Percentiles rank a stretch among this genome's conserved stretches.
Evolutionary conservation across 2,329 filamentous ascomycete species (phyloP).

Genomic region (Helotiales sp.): DNA sequence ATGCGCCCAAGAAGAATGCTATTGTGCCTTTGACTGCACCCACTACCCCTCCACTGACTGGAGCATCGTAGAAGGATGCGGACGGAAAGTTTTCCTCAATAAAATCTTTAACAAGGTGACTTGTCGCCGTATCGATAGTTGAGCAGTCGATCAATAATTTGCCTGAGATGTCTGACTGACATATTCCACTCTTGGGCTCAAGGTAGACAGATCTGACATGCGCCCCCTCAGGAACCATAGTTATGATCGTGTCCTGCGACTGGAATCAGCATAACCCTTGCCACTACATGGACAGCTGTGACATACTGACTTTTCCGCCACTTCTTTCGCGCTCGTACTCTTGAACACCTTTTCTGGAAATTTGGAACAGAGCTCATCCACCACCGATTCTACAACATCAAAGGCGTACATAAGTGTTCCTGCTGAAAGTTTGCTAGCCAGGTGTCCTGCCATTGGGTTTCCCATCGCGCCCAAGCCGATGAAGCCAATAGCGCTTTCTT

Average conservation of each 20-base stretch:
- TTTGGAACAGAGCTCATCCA: slow-evolving; percentile 55
- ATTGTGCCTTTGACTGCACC: slow-evolving; percentile 38
- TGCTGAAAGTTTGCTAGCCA: slow-evolving; percentile 60
- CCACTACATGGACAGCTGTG: slow-evolving; percentile 28
- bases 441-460: slow-evolving; percentile 68
- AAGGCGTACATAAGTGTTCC: slow-evolving; percentile 59
- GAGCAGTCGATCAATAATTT: slow-evolving; percentile 69
- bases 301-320: slow-evolving; percentile 62
- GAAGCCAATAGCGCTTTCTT: slow-evolving; percentile 41
- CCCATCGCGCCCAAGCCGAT: slow-evolving; percentile 51
- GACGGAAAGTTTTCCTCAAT: slow-evolving; percentile 8
- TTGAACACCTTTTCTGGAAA: slow-evolving; percentile 47
- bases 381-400: slow-evolving; percentile 59
- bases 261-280: neutral
- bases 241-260: slow-evolving; percentile 61
- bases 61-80: slow-evolving; percentile 38
- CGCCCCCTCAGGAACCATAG: slow-evolving; percentile 67
- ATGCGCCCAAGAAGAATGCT: slow-evolving; percentile 40
- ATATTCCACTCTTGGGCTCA: slow-evolving; percentile 47
- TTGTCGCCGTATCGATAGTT: slow-evolving; percentile 69
- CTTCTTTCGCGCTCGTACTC: slow-evolving; percentile 55
- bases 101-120: slow-evolving; percentile 31
- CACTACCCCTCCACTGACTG: slow-evolving; percentile 37
- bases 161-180: slow-evolving; percentile 39
- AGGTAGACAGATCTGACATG: slow-evolving; percentile 68